Evolutionary conservation across 441 rosid species (phyloP), one percentile per base, ranked within the genome.

Genomic region (Syzygium malaccense): DNA sequence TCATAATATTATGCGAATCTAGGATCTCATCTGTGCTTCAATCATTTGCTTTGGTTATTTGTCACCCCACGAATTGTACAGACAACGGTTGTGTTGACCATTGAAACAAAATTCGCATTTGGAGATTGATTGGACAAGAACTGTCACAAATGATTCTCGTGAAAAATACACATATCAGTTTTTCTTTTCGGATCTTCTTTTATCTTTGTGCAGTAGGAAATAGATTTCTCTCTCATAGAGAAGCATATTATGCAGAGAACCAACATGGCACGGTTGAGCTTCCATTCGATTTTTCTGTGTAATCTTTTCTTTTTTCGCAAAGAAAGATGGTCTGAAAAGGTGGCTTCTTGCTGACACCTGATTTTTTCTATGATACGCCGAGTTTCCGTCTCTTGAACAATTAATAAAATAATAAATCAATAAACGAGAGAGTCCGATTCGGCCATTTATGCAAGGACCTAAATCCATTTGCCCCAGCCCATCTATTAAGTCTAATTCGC

Each of bases 61-160:
- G 30, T 60, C 68, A 60, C 33, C 33, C 3, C 32, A 28, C 8
- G 4, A 32, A 32, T 30, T 32, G 45, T 17, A 32, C 25, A 4
- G 0, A 17, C 1, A 1, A 30, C 0, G 32, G 5, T n/a, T 30
- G 3, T 30, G 28, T 0, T 64, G 20, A 6, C 78, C 17, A 30
- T 66, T 66, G 41, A 64, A 64, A 30, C 75, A 30, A 30, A 64
- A 30, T 32, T 4, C 2, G 6, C 14, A 32, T 2, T 32, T 32
- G 45, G 25, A 18, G 14, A 4, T 66, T 66, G 25, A 32, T 8
- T 32, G 78, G 68, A 18, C 41, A 41, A 64, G 20, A 15, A 64
- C 20, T 2, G 0, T 0, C 0, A 17, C 0, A 0, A 4, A 8
- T 32, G 9, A 8, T 32, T 28, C 23, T 17, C 3, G 3, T 60